Percentiles rank a stretch among this genome's conserved stretches.
Conservation (phyloP, 139 green algal species). For the Deuterostichococcus epilithicus region DNA sequence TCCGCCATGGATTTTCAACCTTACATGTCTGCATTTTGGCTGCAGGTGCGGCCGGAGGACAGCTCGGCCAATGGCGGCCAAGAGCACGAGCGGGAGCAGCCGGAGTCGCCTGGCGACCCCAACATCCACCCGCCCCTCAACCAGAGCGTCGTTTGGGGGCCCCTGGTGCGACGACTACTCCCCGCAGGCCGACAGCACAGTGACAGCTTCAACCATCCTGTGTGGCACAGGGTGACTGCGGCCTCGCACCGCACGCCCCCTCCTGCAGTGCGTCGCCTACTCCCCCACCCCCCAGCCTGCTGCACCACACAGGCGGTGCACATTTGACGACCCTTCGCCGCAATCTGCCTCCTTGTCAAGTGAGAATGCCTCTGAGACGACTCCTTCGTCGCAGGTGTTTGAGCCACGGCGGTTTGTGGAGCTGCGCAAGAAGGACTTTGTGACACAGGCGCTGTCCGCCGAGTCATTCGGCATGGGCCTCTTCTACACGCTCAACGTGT, state of each 20-base stretch:
- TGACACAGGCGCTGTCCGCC: slow-evolving; percentile 41
- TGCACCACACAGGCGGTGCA: too few relatives aligned
- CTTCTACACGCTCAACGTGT: slow-evolving; percentile 63
- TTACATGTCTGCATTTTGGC: neutral
- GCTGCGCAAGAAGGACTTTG: slow-evolving; percentile 51
- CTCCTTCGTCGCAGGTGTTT: slow-evolving; percentile 31
- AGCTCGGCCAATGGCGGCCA: too few relatives aligned
- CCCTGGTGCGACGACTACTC: neutral
- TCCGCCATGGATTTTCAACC: neutral
- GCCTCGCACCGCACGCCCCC: too few relatives aligned
- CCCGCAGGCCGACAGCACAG: too few relatives aligned
- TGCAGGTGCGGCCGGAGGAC: too few relatives aligned
- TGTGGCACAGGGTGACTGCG: too few relatives aligned
- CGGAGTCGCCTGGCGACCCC: neutral
- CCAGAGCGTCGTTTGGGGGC: neutral
- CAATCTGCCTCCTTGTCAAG: too few relatives aligned
- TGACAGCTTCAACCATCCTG: too few relatives aligned
- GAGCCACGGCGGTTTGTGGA: slow-evolving; percentile 60
- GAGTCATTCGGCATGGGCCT: slow-evolving; percentile 57
- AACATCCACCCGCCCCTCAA: neutral
- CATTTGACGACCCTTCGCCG: too few relatives aligned
- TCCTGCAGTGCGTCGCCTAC: too few relatives aligned
- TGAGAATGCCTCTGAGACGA: neutral
- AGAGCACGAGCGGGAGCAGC: neutral
- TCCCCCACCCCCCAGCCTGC: too few relatives aligned